Evolutionary conservation across 495 filamentous ascomycete species (phyloP).

Genomic region (Tuber aestivum): DNA sequence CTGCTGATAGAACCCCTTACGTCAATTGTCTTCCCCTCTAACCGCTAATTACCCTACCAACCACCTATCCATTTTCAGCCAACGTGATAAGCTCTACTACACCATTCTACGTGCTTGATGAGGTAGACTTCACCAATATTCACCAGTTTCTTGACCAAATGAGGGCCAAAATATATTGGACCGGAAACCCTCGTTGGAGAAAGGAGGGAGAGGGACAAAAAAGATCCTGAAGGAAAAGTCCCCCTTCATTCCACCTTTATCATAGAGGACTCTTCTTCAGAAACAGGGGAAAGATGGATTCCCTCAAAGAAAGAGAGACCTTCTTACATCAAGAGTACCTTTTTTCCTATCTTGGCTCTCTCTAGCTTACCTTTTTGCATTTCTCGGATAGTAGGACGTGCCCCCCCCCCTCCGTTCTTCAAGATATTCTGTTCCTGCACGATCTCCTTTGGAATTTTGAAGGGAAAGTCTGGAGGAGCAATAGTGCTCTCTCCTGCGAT

Average conservation of each 20-base stretch:
- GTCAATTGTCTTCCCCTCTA: slow-evolving; percentile 25
- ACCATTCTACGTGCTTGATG: slow-evolving; percentile 15
- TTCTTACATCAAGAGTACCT: slow-evolving; percentile 4
- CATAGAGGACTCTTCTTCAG: not conserved
- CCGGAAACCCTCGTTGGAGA: slow-evolving; percentile 13
- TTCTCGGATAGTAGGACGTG: slow-evolving; percentile 27
- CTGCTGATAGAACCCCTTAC: slow-evolving; percentile 23
- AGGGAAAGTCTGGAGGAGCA: slow-evolving; percentile 14
- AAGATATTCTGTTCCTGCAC: slow-evolving; percentile 25
- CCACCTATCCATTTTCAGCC: slow-evolving; percentile 32
- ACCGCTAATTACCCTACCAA: too few relatives aligned
- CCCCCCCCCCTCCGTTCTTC: slow-evolving; percentile 33
- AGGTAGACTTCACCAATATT: slow-evolving; percentile 31
- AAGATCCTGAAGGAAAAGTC: not conserved
- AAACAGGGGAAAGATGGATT: not conserved
- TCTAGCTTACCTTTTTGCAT: slow-evolving; percentile 13
- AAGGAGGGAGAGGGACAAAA: not conserved
- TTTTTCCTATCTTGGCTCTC: slow-evolving; percentile 12
- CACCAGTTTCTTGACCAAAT: slow-evolving; percentile 20
- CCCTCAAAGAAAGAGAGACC: not conserved
- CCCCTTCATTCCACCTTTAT: slow-evolving; percentile 38
- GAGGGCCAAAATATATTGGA: slow-evolving; percentile 17
- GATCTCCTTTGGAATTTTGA: slow-evolving; percentile 26
- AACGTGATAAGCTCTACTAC: slow-evolving; percentile 13
- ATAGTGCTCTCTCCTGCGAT: slow-evolving; percentile 11